Percentiles rank a stretch among this genome's conserved stretches.
These are phyloP conservation scores for Furcasterigmium sp. DNA, from an alignment of 2,329 filamentous ascomycete species.

Conservation along the genomic window DNA sequence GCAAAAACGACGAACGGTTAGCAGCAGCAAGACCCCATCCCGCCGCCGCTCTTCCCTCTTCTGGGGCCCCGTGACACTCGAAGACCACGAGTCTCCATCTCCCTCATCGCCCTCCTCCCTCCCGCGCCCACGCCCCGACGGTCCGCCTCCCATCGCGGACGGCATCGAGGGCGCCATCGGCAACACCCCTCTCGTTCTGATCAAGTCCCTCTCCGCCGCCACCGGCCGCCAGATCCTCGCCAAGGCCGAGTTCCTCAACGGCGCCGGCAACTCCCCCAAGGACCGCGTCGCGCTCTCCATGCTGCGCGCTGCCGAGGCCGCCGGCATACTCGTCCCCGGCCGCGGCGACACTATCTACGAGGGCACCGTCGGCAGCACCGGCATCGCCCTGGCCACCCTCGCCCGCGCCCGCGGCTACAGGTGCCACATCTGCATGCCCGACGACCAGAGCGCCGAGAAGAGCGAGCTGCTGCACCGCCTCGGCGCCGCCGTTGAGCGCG, in stretches of 20 bases:
- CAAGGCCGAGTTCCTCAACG: conserved; percentile 96
- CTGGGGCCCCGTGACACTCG: conserved; percentile 44
- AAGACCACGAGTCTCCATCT: conserved; percentile 43
- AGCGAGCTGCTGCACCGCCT: conserved; percentile 82
- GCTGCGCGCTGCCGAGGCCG: conserved; percentile 75
- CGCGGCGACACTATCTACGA: conserved; percentile 95
- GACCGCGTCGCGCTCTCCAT: conserved; percentile 91
- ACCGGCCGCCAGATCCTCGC: conserved; percentile 87
- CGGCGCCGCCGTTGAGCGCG: conserved; percentile 87
- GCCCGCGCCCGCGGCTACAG: conserved; percentile 84
- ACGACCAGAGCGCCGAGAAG: conserved; percentile 86
- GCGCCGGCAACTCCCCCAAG: conserved; percentile 88
- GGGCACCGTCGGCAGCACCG: conserved; percentile 92
- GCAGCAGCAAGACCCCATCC: conserved; percentile 11
- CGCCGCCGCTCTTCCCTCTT: conserved; percentile 37
- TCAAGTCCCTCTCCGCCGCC: conserved; percentile 77
- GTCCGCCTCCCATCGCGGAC: conserved; percentile 47
- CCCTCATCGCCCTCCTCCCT: conserved; percentile 12
- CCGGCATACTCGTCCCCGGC: conserved; percentile 69
- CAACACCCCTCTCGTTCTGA: conserved; percentile 82
- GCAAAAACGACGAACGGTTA: conserved; percentile 29
- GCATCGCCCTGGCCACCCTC: conserved; percentile 87
- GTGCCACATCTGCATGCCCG: conserved; percentile 95
- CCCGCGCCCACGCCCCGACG: conserved; percentile 14
- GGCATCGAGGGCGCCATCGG: conserved; percentile 92